Percentiles rank a stretch among this genome's conserved stretches.
Evolutionary conservation across 2,329 filamentous ascomycete species (phyloP).

Genomic region (Aspergillus neoniger): DNA sequence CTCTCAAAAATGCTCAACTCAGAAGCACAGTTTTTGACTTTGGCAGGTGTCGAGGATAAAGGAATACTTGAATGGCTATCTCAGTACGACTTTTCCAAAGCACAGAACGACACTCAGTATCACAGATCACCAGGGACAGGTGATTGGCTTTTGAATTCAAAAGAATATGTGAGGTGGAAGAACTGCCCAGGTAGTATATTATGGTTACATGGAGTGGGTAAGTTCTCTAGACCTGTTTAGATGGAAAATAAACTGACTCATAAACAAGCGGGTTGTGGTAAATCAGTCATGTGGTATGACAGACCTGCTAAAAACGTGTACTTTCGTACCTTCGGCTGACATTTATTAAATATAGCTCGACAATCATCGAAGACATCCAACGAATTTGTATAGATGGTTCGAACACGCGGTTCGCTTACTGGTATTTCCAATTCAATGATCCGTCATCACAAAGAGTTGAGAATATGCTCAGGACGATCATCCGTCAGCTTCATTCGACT

Average conservation of each 20-base stretch:
- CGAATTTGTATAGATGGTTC: not conserved
- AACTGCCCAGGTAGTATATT: not conserved
- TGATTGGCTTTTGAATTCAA: not conserved
- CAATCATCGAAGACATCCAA: not conserved
- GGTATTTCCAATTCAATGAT: not conserved
- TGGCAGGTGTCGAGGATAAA: not conserved
- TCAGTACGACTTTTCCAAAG: not conserved
- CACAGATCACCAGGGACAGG: not conserved
- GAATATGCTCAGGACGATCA: not conserved
- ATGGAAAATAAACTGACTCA: not conserved
- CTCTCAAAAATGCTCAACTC: not conserved
- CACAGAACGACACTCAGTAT: not conserved
- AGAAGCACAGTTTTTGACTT: not conserved
- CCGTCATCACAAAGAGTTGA: not conserved
- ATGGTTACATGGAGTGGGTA: constrained; percentile 3
- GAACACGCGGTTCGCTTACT: not conserved
- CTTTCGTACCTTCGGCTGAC: not conserved
- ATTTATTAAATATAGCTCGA: not conserved
- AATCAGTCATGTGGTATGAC: constrained; percentile 4
- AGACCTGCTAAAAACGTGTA: too few species aligned
- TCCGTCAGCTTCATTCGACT: not conserved
- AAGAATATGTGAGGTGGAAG: constrained; percentile 2
- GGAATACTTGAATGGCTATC: constrained; percentile 4
- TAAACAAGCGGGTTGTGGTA: constrained; percentile 1
- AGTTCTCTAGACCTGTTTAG: not conserved